Evolutionary conservation across 176 grass and related monocot genomes (phyloP).

Genomic region (Ananas comosus): DNA sequence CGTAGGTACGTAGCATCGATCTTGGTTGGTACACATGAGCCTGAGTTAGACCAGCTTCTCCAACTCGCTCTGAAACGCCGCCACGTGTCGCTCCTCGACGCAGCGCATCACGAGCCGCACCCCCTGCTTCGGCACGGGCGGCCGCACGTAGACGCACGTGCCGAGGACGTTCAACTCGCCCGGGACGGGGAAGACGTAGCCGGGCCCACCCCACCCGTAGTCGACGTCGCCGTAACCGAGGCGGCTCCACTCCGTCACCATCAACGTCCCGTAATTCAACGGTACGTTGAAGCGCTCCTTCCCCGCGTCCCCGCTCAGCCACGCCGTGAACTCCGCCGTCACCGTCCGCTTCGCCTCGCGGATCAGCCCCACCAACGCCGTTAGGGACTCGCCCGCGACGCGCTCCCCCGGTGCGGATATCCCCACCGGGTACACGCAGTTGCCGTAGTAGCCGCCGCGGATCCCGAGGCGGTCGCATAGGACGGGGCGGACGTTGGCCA

Average conservation of each 20-base stretch:
- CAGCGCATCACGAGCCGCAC: not conserved
- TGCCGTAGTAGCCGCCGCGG: constrained; percentile 28
- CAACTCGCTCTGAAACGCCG: not conserved
- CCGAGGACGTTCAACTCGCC: not conserved
- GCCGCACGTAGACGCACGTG: not conserved
- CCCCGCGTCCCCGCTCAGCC: not conserved
- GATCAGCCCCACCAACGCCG: constrained; percentile 9
- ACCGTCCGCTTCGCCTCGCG: constrained; percentile 11
- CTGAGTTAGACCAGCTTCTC: not conserved
- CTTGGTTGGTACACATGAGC: too few species aligned
- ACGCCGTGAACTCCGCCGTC: not conserved
- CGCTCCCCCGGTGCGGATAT: not conserved
- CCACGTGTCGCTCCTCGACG: not conserved
- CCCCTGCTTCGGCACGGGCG: not conserved
- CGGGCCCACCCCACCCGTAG: constrained; percentile 10
- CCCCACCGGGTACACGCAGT: constrained; percentile 18
- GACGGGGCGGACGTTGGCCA: constrained; percentile 19
- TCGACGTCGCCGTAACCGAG: not conserved
- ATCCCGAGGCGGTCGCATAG: not conserved
- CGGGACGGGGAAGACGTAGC: not conserved
- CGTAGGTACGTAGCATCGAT: too few species aligned
- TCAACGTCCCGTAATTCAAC: not conserved
- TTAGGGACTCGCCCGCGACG: constrained; percentile 2
- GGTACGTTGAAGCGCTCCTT: constrained; percentile 1
- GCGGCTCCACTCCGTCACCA: not conserved